phyloP scores from a whole-genome alignment of 768 basidiomycete genomes.

The Trametes maxima region DNA sequence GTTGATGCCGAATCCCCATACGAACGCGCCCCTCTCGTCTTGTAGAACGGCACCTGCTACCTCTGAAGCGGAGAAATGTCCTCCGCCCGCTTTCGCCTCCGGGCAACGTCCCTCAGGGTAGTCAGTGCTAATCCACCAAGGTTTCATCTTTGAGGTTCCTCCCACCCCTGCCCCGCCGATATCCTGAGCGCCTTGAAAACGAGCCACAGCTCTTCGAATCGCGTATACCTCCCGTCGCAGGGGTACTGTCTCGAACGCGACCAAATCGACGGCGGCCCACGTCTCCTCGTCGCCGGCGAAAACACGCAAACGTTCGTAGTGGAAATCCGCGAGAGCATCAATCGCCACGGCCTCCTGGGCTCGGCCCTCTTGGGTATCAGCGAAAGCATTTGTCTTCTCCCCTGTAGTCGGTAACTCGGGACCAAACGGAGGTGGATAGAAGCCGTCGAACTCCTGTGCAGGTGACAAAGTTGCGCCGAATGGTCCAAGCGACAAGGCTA shows the following conservation, averaged over 20 bases:
- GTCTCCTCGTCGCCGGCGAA: conserved; percentile 49
- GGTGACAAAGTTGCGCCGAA: conserved; percentile 68
- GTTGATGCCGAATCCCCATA: conserved; percentile 71
- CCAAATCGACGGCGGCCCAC: conserved; percentile 60
- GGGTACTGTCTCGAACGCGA: conserved; percentile 83
- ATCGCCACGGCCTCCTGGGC: conserved; percentile 44
- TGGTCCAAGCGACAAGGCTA: conserved; percentile 75
- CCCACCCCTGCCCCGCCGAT: not conserved
- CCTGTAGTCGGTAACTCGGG: conserved; percentile 46
- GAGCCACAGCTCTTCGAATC: conserved; percentile 61
- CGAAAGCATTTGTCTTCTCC: conserved; percentile 43
- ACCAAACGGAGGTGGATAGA: conserved; percentile 77
- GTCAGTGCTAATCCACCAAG: conserved; percentile 77
- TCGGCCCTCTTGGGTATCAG: conserved; percentile 27
- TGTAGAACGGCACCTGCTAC: conserved; percentile 47
- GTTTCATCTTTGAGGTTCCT: conserved; percentile 42
- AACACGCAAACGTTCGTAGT: conserved; percentile 58
- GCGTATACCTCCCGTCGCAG: conserved; percentile 64
- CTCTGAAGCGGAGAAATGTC: conserved; percentile 37
- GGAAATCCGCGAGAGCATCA: conserved; percentile 59
- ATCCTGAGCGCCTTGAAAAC: conserved; percentile 29
- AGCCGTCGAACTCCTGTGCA: conserved; percentile 73
- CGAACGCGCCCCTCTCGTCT: conserved; percentile 30
- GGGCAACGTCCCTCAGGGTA: conserved; percentile 55
- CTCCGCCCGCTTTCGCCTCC: conserved; percentile 38